phyloP scores from a whole-genome alignment of 176 grass and related monocot species.

The Eleusine indica region DNA sequence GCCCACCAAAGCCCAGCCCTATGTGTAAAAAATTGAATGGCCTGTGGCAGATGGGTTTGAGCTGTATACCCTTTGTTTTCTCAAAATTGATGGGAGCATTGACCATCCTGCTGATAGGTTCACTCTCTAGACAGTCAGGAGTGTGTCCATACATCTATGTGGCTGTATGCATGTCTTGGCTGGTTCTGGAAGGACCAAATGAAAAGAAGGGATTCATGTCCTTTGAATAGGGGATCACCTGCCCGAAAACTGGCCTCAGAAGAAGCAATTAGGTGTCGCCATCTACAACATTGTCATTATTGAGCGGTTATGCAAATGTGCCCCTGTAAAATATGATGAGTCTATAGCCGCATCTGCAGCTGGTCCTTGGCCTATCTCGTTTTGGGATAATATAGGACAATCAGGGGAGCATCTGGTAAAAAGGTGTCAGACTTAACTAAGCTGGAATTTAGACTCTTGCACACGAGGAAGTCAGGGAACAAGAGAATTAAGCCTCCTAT shows the following conservation, averaged over 20 bases:
- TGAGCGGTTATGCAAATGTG: conserved; percentile 33
- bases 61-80: conserved; percentile 58
- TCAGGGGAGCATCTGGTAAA: conserved; percentile 25
- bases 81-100: conserved; percentile 44
- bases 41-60: conserved; percentile 50
- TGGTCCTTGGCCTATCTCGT: neutral
- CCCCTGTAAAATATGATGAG: neutral
- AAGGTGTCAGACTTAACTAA: conserved; percentile 12
- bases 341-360: neutral
- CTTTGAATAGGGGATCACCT: conserved; percentile 65
- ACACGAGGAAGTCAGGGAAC: conserved; percentile 58
- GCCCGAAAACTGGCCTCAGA: conserved; percentile 78
- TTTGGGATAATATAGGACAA: neutral
- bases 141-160: conserved; percentile 23
- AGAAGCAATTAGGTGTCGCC: conserved; percentile 70
- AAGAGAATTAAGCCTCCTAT: conserved; percentile 68
- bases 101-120: conserved; percentile 51
- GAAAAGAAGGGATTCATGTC: conserved; percentile 62
- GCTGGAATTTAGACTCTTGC: conserved; percentile 28
- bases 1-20: conserved; percentile 50
- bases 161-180: conserved; percentile 48
- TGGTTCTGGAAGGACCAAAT: conserved; percentile 55
- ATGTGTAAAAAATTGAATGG: conserved; percentile 41
- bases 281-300: conserved; percentile 48
- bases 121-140: conserved; percentile 39